Evolutionary conservation across 768 basidiomycete species (phyloP).

Genomic region (Termitomyces heimii): DNA sequence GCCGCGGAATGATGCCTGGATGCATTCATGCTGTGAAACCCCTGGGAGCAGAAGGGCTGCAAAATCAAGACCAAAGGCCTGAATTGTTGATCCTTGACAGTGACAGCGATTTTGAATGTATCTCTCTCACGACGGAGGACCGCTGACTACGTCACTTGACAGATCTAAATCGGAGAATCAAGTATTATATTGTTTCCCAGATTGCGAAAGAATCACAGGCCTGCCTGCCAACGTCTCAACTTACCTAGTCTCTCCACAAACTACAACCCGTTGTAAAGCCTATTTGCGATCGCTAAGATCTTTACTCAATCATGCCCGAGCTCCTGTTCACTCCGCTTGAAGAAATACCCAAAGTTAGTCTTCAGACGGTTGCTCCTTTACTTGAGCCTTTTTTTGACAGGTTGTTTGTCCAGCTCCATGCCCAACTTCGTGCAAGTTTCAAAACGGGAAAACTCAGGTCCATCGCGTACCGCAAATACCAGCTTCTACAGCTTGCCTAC

Average conservation of each 20-base stretch:
- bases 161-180: background rate
- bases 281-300: background rate
- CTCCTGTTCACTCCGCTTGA: conserved; percentile 44
- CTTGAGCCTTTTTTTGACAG: background rate
- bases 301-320: conserved; percentile 17
- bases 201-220: conserved; percentile 3
- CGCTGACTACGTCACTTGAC: background rate
- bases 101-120: background rate
- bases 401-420: conserved; percentile 42
- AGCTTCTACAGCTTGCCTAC: conserved; percentile 71
- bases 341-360: conserved; percentile 43
- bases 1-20: conserved; percentile 53
- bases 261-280: background rate
- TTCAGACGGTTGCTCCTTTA: background rate
- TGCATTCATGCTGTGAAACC: background rate
- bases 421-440: conserved; percentile 52
- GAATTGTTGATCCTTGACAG: background rate
- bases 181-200: background rate
- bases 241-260: background rate
- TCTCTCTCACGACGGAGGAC: too few relatives aligned
- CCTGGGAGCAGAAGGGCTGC: background rate
- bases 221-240: background rate
- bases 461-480: conserved; percentile 67
- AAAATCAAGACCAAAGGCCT: background rate
- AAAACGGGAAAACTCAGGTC: conserved; percentile 56